Base-by-base conservation (phyloP, 2,329 filamentous ascomycete genomes). In the Verruconis gallopava region DNA sequence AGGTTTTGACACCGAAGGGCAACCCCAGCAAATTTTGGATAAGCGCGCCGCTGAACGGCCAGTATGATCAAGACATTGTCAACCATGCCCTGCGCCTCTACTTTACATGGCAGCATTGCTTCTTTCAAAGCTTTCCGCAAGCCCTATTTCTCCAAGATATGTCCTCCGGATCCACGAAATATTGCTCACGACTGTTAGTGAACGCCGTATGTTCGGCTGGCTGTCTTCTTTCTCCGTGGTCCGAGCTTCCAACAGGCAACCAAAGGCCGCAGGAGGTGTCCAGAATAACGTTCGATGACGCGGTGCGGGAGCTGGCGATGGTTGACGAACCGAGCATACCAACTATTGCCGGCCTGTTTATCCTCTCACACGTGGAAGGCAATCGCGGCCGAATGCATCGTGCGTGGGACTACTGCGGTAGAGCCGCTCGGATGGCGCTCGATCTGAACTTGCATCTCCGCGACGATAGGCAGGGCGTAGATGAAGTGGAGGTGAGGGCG, bases 281-380 rank as follows among this genome's bases (percentile, higher is more conserved):
- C 3, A 77, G 85, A 47, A 74, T 82, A 53, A 86, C 85, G 59
- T 85, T 84, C 57, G 73, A 74, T 40, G 81, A 86, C 55, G 71
- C 75, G 5, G 68, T 72, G 46, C 66, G 76, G 6, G 63, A 85
- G 0, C 66, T 83, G 21, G 64, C 71, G 43, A 62, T 72, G 42
- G 56, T 60, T 30, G 64, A 81, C 45, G 20, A 75, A 40, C 73
- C 81, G 47, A 71, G 58, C 4, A 60, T 85, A 21, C 82, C 80
- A 2, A 84, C 78, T 3, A 77, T 83, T 35, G 81, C 86, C 60
- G 81, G 81, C 1, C 62, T 86, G 14, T 79, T 79, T 4, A 73
- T 86, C 50, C 82, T 88, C 79, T 79, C 78, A 4, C 76, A 85
- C 48, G 66, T 81, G 33, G 80, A 86, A 60, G 79, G 77, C 3